Conservation (phyloP, 2,329 filamentous ascomycete genomes). For the Dryadomyces sulphureus region DNA sequence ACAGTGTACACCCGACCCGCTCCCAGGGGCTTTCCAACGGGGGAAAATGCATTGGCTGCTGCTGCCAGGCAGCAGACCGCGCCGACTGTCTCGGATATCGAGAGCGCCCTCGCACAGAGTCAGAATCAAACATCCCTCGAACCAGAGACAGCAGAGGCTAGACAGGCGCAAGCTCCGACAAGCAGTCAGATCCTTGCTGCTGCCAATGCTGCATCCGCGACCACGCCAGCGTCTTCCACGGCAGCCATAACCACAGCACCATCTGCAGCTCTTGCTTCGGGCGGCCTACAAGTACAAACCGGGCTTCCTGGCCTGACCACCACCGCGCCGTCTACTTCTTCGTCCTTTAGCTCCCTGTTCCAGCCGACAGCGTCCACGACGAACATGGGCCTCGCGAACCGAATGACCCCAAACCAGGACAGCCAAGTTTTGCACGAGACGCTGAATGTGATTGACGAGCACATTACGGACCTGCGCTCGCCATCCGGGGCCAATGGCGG, state of each 20-base stretch:
- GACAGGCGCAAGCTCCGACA: background rate
- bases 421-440: slow-evolving; percentile 87
- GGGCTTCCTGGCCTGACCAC: slow-evolving; percentile 8
- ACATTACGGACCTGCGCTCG: slow-evolving; percentile 72
- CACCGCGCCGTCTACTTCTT: background rate
- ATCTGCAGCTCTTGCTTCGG: background rate
- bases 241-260: background rate
- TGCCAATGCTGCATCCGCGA: background rate
- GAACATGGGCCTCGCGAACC: slow-evolving; percentile 19
- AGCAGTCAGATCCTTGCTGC: background rate
- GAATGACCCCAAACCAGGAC: slow-evolving; percentile 30
- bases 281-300: background rate
- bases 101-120: slow-evolving; percentile 2
- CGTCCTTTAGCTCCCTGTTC: slow-evolving; percentile 13
- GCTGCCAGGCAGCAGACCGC: slow-evolving; percentile 4
- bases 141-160: background rate
- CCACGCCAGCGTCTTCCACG: background rate
- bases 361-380: slow-evolving; percentile 10
- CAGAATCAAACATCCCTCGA: background rate
- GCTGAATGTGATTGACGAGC: slow-evolving; percentile 89
- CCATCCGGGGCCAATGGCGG: slow-evolving; percentile 32
- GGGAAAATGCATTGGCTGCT: slow-evolving; percentile 13
- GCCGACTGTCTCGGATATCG: background rate
- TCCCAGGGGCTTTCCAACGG: slow-evolving; percentile 25
- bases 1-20: slow-evolving; percentile 47